A percentile compares a stretch with the other conserved stretches of the same genome.
Conservation (phyloP, 2,329 filamentous ascomycete genomes). For the Fusarium papillatum region DNA sequence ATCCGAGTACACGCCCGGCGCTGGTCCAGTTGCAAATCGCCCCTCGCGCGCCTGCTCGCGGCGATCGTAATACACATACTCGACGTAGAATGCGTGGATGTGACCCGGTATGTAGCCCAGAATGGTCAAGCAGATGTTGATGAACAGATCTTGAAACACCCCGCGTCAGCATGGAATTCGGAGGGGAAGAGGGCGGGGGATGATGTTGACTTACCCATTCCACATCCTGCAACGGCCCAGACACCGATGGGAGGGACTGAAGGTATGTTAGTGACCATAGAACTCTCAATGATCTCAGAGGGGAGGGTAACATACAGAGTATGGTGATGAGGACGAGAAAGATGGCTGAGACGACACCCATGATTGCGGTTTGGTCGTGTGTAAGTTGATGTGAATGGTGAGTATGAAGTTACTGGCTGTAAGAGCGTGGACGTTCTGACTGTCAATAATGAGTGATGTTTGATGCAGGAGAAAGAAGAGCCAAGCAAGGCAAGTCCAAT, state of each 20-base stretch:
- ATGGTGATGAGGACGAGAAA: conserved; percentile 66
- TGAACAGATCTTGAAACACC: conserved; percentile 64
- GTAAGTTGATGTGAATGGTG: neutral
- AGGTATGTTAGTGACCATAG: conserved; percentile 34
- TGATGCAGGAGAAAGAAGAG: neutral
- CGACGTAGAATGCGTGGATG: conserved; percentile 84
- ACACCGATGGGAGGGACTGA: conserved; percentile 77
- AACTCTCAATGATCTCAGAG: neutral
- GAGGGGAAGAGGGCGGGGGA: neutral
- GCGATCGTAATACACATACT: conserved; percentile 87
- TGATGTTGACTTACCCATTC: conserved; percentile 57
- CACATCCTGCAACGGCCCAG: conserved; percentile 74
- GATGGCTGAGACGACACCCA: conserved; percentile 64
- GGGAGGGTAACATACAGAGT: conserved; percentile 56
- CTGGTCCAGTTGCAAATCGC: conserved; percentile 63
- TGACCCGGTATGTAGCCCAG: conserved; percentile 84
- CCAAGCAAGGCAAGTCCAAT: neutral
- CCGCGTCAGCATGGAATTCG: conserved; percentile 1
- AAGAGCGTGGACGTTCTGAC: neutral
- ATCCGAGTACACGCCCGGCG: conserved; percentile 80
- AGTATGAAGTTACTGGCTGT: neutral
- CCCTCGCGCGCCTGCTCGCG: conserved; percentile 73
- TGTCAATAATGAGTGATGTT: neutral
- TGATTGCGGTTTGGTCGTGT: conserved; percentile 48
- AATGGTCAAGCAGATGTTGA: conserved; percentile 77